A percentile compares a stretch with the other conserved stretches of the same genome.
These are phyloP conservation scores for Podospora fimiseda DNA, from an alignment of 495 filamentous ascomycete genomes.

Conservation along the genomic window DNA sequence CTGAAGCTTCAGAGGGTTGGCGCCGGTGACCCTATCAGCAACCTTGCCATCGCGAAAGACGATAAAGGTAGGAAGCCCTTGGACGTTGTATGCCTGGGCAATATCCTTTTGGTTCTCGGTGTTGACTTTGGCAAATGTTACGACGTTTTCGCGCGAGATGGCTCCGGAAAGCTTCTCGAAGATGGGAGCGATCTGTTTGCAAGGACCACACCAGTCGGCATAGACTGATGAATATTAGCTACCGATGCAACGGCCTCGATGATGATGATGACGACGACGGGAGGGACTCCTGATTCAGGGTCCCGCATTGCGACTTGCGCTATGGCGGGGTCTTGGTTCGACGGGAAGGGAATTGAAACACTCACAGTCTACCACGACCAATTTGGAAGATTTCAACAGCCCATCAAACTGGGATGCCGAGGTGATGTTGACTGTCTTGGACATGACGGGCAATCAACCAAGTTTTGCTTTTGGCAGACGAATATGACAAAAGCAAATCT, in stretches of 20 bases:
- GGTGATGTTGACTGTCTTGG: slow-evolving; percentile 60
- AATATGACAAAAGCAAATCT: background rate
- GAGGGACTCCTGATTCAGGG: background rate
- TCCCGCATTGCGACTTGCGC: background rate
- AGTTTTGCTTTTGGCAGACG: background rate
- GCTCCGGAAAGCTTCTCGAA: slow-evolving; percentile 71
- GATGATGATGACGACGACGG: background rate
- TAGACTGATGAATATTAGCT: slow-evolving; percentile 55
- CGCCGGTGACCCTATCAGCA: slow-evolving; percentile 62
- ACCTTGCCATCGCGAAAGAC: slow-evolving; percentile 72
- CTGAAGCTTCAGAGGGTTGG: slow-evolving; percentile 61
- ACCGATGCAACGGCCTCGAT: slow-evolving; percentile 2
- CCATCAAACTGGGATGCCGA: slow-evolving; percentile 65
- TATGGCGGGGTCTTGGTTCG: slow-evolving; percentile 15
- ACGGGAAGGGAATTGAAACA: slow-evolving; percentile 11
- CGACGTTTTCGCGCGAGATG: slow-evolving; percentile 63
- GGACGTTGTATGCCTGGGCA: slow-evolving; percentile 62
- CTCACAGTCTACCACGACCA: slow-evolving; percentile 86
- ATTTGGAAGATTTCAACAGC: slow-evolving; percentile 57
- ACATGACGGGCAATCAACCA: slow-evolving; percentile 37
- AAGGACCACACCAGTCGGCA: slow-evolving; percentile 81
- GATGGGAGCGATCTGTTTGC: slow-evolving; percentile 74
- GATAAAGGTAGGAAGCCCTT: slow-evolving; percentile 81
- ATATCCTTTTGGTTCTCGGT: slow-evolving; percentile 70
- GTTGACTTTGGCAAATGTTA: slow-evolving; percentile 85